Conservation (phyloP, 805 yeast species). For the Komagataella populi region DNA sequence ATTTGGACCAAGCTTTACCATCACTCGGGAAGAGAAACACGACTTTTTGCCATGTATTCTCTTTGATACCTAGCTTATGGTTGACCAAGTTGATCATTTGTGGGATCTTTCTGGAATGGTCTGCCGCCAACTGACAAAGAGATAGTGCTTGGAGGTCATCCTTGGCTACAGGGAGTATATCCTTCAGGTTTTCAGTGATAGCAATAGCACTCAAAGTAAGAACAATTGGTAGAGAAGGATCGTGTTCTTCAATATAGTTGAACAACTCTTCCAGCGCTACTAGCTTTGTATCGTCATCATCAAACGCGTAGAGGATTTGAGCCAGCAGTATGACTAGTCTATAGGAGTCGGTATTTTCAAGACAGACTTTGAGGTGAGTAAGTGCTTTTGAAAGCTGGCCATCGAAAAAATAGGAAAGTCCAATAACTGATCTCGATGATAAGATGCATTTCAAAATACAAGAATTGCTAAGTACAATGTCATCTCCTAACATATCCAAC, state of each 20-base stretch:
- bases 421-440: constrained; percentile 60
- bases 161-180: constrained; percentile 44
- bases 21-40: constrained; percentile 69
- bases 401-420: constrained; percentile 53
- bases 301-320: constrained; percentile 67
- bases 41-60: constrained; percentile 30
- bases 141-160: constrained; percentile 49
- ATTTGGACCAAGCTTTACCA: constrained; percentile 51
- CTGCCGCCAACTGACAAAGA: constrained; percentile 31
- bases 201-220: constrained; percentile 72
- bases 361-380: constrained; percentile 50
- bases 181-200: constrained; percentile 44
- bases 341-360: constrained; percentile 42
- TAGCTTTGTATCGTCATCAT: constrained; percentile 62
- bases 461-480: constrained; percentile 4
- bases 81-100: constrained; percentile 39
- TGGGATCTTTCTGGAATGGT: constrained; percentile 43
- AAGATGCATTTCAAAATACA: constrained; percentile 19
- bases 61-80: constrained; percentile 19
- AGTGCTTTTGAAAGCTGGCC: constrained; percentile 54
- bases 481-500: constrained; percentile 28
- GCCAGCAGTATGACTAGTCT: constrained; percentile 62
- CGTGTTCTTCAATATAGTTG: constrained; percentile 45
- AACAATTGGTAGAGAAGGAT: constrained; percentile 53
- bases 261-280: constrained; percentile 81